phyloP scores from a whole-genome alignment of 495 filamentous ascomycete genomes.

The Penicillium goetzii region DNA sequence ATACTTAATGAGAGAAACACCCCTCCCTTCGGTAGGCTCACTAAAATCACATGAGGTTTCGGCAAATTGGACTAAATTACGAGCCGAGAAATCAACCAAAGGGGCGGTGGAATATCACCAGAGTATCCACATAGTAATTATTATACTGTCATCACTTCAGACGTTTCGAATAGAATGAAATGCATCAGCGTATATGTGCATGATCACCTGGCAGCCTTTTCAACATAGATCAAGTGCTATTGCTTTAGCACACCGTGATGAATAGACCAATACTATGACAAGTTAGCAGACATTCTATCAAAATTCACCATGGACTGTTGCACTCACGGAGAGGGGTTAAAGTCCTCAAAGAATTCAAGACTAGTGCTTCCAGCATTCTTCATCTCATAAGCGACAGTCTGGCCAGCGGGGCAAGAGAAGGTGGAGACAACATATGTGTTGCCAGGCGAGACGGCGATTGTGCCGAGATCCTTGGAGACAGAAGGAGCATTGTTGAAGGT shows the following conservation, averaged over 20 bases:
- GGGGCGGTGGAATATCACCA: neutral
- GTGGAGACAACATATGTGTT: slow-evolving; percentile 58
- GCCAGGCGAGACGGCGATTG: slow-evolving; percentile 55
- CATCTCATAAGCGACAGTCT: slow-evolving; percentile 54
- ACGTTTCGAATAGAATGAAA: neutral
- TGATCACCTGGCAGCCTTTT: neutral
- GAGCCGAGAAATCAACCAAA: neutral
- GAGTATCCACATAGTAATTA: neutral
- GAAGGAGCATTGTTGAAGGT: slow-evolving; percentile 56
- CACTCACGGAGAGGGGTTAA: slow-evolving; percentile 57
- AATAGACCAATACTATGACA: slow-evolving; percentile 10
- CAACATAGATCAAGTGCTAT: neutral
- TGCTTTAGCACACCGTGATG: slow-evolving; percentile 21
- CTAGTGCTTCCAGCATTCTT: slow-evolving; percentile 54
- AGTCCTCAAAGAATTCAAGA: slow-evolving; percentile 66
- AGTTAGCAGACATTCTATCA: slow-evolving; percentile 3
- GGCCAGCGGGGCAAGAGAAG: slow-evolving; percentile 59
- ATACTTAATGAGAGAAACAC: neutral
- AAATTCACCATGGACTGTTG: neutral
- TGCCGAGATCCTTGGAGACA: slow-evolving; percentile 49
- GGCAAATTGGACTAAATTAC: neutral
- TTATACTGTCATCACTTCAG: neutral
- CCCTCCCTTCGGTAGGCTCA: neutral
- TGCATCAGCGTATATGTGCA: neutral
- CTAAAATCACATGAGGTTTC: neutral